Base-by-base conservation (phyloP, 2,329 filamentous ascomycete species). In the Ophiostoma novo-ulmi region DNA sequence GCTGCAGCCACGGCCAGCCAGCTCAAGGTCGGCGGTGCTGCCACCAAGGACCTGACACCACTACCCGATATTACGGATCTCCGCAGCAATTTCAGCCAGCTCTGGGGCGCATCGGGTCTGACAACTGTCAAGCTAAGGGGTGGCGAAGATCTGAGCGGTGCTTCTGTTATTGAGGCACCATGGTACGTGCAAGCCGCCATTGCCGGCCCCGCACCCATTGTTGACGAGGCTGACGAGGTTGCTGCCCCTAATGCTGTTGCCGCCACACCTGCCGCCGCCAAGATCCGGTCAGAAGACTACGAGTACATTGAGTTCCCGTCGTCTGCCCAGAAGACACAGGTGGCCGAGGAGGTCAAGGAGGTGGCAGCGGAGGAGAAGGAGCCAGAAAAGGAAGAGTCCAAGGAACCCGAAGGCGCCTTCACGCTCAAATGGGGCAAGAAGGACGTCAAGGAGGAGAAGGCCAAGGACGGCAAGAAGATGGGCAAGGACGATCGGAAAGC, bases 41-140 rank as follows among this genome's bases (percentile, higher is more conserved):
- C 78, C 35, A 74, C 78, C 38, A 74, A 69, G 71, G 75, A 69
- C 73, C 73, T 36, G 26, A 52, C 67, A 11, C 69, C 64, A n/a
- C 61, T 75, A 22, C 74, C 73, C 7, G 64, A 73, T 75, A 41
- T 78, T 7, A 71, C 78, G 48, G 78, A 81, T 44, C 75, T 82
- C 39, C 81, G 81, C 73, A 79, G 85, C 71, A 75, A 80, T 26
- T 78, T 77, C 44, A 87, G 85, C 26, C 84, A 83, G 74, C 78
- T 88, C 14, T 75, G 74, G 74, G 75, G 75, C 7, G 35, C 58
- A n/a, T 67, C 67, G 17, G 71, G 70, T 0, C 61, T 73, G 35
- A 67, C 70, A 26, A 70, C 70, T 67, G 41, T 1, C 22, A 69
- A 70, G 68, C 26, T 20, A 22, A n/a, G n/a, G 7, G 39, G 63